Evolutionary conservation across 805 yeast genomes (phyloP).

Genomic region (Saturnispora sekii): DNA sequence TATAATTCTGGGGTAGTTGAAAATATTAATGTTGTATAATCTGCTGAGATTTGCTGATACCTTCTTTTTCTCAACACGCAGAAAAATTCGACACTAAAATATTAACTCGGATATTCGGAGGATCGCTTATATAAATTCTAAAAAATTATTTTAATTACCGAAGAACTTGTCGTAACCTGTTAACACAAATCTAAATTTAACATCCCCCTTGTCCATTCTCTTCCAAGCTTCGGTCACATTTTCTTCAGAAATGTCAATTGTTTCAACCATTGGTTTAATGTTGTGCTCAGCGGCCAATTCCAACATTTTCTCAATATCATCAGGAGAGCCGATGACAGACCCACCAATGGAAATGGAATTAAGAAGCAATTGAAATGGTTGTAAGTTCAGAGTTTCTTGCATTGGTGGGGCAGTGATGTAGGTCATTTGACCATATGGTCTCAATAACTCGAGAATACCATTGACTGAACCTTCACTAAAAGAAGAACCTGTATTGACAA

Average conservation of each 20-base stretch:
- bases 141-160: not conserved
- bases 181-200: slow-evolving; percentile 44
- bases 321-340: slow-evolving; percentile 34
- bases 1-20: too few species aligned
- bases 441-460: slow-evolving; percentile 22
- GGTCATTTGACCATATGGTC: slow-evolving; percentile 26
- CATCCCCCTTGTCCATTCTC: slow-evolving; percentile 40
- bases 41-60: too few species aligned
- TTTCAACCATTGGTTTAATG: slow-evolving; percentile 44
- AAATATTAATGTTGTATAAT: too few species aligned
- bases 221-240: slow-evolving; percentile 36
- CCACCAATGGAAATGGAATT: slow-evolving; percentile 26
- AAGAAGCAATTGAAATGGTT: slow-evolving; percentile 29
- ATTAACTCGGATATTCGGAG: not conserved
- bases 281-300: slow-evolving; percentile 37
- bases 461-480: slow-evolving; percentile 24
- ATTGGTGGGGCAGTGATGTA: slow-evolving; percentile 27
- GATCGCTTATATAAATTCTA: not conserved
- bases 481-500: slow-evolving; percentile 41
- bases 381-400: slow-evolving; percentile 25
- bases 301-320: slow-evolving; percentile 39
- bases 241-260: slow-evolving; percentile 35
- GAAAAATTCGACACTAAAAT: not conserved
- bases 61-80: not conserved
- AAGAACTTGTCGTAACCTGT: slow-evolving; percentile 35